Percentiles rank a stretch among this genome's conserved stretches.
These are phyloP conservation scores for Liriodendron chinense DNA, from an alignment of 164 flowering plant genomes.

Conservation along the genomic window DNA sequence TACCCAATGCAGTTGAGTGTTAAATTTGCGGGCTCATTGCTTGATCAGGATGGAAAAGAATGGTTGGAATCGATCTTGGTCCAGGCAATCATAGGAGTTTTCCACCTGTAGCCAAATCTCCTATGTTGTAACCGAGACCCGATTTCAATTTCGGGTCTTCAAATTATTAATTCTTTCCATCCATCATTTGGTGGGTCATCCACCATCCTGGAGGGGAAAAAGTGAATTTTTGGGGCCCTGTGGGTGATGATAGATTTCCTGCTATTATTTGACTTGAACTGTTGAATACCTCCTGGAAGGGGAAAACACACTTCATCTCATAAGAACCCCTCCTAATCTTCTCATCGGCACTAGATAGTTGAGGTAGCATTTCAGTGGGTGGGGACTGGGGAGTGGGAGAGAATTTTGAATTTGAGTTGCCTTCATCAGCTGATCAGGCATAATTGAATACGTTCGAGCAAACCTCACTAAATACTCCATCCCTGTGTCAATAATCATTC, in stretches of 20 bases:
- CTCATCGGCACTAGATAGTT: background rate
- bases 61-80: background rate
- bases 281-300: background rate
- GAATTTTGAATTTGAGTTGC: background rate
- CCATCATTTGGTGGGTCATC: background rate
- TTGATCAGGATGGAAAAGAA: background rate
- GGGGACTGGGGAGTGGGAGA: background rate
- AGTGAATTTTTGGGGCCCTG: background rate
- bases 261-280: background rate
- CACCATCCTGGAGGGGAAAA: background rate
- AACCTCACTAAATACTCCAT: background rate
- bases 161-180: background rate
- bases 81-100: background rate
- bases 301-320: background rate
- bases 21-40: background rate
- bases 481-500: background rate
- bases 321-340: constrained; percentile 2
- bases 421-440: background rate
- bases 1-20: background rate
- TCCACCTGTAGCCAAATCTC: background rate
- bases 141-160: background rate
- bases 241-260: background rate
- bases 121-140: background rate
- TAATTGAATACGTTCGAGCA: background rate
- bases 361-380: background rate